phyloP scores from a whole-genome alignment of 176 grass and related monocot genomes.

The Musa schizocarpa region DNA sequence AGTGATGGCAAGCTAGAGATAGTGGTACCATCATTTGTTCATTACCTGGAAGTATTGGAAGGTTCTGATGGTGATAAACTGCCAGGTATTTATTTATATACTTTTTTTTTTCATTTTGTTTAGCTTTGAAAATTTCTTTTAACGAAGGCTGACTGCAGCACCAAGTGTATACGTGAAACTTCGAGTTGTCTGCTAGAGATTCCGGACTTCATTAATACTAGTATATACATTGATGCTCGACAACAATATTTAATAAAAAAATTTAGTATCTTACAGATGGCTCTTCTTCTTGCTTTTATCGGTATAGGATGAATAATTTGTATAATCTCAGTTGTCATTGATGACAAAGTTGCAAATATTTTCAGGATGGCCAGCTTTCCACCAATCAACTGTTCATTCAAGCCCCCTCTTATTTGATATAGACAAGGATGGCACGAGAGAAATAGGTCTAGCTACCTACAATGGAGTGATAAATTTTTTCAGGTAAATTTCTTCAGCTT shows the following conservation, averaged over 20 bases:
- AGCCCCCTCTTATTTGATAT: conserved; percentile 86
- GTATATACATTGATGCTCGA: no score
- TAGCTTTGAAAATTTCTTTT: not conserved
- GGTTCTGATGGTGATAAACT: conserved; percentile 95
- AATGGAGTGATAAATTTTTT: conserved; percentile 94
- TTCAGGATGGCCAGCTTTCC: conserved; percentile 90
- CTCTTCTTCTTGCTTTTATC: not conserved
- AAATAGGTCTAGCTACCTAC: conserved; percentile 85
- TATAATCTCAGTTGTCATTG: conserved; percentile 16
- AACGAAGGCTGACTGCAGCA: not conserved
- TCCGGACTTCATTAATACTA: no score
- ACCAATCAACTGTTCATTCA: conserved; percentile 85
- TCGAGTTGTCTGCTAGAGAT: no score
- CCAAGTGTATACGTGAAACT: no score
- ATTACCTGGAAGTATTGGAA: conserved; percentile 97
- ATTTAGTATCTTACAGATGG: not conserved
- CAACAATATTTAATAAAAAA: not conserved
- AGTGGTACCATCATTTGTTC: conserved; percentile 92
- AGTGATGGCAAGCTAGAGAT: conserved; percentile 92
- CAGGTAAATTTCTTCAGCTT: conserved; percentile 37
- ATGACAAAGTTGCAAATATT: conserved; percentile 10
- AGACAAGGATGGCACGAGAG: conserved; percentile 81
- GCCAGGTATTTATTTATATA: conserved; percentile 39
- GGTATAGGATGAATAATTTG: not conserved
- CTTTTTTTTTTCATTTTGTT: conserved; percentile 14